Conservation (phyloP, 2,329 filamentous ascomycete genomes). For the Fusarium sp. region DNA sequence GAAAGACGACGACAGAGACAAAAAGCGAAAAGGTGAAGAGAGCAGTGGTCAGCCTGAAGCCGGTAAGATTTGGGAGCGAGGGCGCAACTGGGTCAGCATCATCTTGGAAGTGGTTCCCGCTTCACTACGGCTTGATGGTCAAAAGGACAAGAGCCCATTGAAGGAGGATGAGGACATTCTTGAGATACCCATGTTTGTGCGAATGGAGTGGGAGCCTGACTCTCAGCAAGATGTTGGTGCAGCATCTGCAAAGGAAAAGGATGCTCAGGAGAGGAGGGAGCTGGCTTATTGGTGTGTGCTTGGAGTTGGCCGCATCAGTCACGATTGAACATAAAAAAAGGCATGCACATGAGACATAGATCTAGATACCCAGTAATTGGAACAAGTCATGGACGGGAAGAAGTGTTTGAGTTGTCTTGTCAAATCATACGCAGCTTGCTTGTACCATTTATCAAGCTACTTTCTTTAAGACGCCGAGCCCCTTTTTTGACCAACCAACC, state of each 20-base stretch:
- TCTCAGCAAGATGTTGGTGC: constrained; percentile 71
- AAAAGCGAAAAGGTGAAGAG: constrained; percentile 54
- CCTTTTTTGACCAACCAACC: constrained; percentile 54
- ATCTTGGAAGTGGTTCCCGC: constrained; percentile 88
- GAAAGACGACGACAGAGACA: constrained; percentile 60
- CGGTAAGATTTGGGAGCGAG: constrained; percentile 95
- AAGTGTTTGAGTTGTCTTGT: constrained; percentile 48
- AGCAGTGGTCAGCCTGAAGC: constrained; percentile 73
- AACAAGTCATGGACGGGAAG: constrained; percentile 43
- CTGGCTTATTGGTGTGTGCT: constrained; percentile 96
- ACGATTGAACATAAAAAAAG: constrained; percentile 48
- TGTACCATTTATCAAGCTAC: constrained; percentile 62
- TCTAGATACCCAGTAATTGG: constrained; percentile 55
- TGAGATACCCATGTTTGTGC: constrained; percentile 94
- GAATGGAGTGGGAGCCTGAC: constrained; percentile 88
- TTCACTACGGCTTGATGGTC: constrained; percentile 56
- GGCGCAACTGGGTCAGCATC: constrained; percentile 93
- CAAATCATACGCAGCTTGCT: constrained; percentile 57
- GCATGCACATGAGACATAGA: constrained; percentile 37
- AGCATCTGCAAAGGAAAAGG: constrained; percentile 63
- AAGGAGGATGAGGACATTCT: constrained; percentile 72
- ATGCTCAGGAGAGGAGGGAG: constrained; percentile 81
- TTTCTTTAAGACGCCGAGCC: constrained; percentile 62
- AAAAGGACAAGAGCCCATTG: constrained; percentile 58
- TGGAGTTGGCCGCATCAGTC: constrained; percentile 82